Conservation (phyloP, 2,329 filamentous ascomycete species). For the Rhinocladiella similis region DNA sequence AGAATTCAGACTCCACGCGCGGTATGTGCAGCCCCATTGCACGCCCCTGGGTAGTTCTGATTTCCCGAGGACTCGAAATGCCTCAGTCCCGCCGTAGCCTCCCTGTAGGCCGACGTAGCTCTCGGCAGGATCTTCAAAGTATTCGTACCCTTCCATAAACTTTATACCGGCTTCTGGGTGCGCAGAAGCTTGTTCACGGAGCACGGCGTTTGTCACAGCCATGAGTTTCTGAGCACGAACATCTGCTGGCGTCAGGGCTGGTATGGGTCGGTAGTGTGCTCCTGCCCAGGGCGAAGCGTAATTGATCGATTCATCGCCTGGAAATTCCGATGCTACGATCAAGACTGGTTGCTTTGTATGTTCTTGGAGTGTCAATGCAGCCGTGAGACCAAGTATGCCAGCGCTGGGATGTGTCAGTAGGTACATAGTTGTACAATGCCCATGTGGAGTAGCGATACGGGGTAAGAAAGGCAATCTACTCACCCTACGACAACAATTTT, state of each 20-base stretch:
- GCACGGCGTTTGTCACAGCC: slow-evolving; percentile 37
- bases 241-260: slow-evolving; percentile 38
- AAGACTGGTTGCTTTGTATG: slow-evolving; percentile 31
- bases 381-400: slow-evolving; percentile 7
- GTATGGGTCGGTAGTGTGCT: slow-evolving; percentile 46
- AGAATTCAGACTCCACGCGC: slow-evolving; percentile 42
- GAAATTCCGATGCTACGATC: slow-evolving; percentile 41
- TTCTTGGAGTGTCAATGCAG: slow-evolving; percentile 23
- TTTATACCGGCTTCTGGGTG: slow-evolving; percentile 39
- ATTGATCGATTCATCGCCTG: slow-evolving; percentile 39
- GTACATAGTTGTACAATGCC: too few relatives aligned
- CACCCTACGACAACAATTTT: too few relatives aligned
- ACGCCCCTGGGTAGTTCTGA: slow-evolving; percentile 37
- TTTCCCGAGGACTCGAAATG: slow-evolving; percentile 32
- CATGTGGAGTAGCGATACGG: too few relatives aligned
- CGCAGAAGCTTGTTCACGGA: slow-evolving; percentile 35
- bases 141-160: slow-evolving; percentile 40
- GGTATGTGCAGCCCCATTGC: slow-evolving; percentile 40
- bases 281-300: slow-evolving; percentile 48
- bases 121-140: slow-evolving; percentile 39
- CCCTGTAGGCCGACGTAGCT: slow-evolving; percentile 36
- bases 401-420: background rate
- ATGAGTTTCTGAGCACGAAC: slow-evolving; percentile 39
- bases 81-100: slow-evolving; percentile 34
- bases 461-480: too few relatives aligned